A percentile compares a stretch with the other conserved stretches of the same genome.
phyloP scores from a whole-genome alignment of 768 basidiomycete genomes.

The Leccinum rimulosum region DNA sequence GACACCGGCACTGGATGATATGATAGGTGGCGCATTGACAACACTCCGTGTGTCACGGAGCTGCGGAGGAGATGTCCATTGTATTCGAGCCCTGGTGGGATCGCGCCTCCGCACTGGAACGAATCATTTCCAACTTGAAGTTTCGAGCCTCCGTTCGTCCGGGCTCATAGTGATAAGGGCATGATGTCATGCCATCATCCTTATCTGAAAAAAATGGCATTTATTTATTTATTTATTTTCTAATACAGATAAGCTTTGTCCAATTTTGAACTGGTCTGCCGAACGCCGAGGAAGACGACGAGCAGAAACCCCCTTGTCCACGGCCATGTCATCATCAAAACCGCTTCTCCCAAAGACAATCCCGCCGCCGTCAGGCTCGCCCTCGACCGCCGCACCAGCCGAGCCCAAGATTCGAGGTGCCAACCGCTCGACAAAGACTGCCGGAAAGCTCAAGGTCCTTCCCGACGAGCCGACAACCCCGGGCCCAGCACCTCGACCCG shows the following conservation, averaged over 20 bases:
- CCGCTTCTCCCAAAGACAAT: conserved; percentile 34
- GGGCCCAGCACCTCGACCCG: conserved; percentile 29
- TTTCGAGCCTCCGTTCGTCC: background rate
- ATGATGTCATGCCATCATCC: conserved; percentile 13
- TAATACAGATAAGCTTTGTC: background rate
- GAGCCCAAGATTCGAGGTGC: conserved; percentile 67
- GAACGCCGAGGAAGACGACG: conserved; percentile 16
- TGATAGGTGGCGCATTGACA: background rate
- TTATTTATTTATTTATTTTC: conserved; percentile 9
- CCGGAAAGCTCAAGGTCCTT: conserved; percentile 84
- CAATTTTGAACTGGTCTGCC: conserved; percentile 15
- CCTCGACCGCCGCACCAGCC: conserved; percentile 5
- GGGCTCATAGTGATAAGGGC: background rate
- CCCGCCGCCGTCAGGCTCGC: conserved; percentile 8
- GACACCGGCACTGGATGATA: background rate
- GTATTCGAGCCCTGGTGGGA: background rate
- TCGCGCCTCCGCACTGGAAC: background rate
- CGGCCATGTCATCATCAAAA: conserved; percentile 28
- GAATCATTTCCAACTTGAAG: background rate
- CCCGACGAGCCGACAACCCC: conserved; percentile 75
- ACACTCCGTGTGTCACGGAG: background rate
- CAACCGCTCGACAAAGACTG: conserved; percentile 76
- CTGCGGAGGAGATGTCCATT: background rate
- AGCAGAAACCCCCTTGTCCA: conserved; percentile 1
- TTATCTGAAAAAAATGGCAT: too few relatives aligned